Percentiles rank a stretch among this genome's conserved stretches.
phyloP scores from a whole-genome alignment of 208 protist genomes.

The Leishmania arabica region DNA sequence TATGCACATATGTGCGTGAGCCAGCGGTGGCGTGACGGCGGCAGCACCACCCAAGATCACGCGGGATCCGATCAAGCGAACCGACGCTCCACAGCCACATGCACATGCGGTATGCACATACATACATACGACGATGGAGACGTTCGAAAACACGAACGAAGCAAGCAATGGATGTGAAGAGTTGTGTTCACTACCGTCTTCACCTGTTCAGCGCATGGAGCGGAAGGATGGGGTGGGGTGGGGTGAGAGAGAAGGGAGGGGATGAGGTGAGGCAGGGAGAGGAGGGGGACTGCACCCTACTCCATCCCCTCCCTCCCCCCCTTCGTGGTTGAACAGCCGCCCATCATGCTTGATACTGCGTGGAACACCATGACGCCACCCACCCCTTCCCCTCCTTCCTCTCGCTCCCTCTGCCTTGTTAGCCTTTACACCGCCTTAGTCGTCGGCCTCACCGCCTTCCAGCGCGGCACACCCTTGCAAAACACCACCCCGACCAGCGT shows the following conservation, averaged over 20 bases:
- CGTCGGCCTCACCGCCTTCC: constrained; percentile 38
- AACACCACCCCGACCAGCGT: constrained; percentile 69
- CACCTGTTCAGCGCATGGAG: not conserved
- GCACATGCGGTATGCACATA: not conserved
- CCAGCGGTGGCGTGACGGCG: not conserved
- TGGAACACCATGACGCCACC: not conserved
- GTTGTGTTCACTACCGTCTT: not conserved
- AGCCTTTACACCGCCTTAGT: constrained; percentile 15
- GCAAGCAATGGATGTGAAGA: constrained; percentile 14
- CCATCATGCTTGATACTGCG: not conserved
- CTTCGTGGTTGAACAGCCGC: not conserved
- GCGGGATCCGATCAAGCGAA: not conserved
- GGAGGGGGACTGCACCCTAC: not conserved
- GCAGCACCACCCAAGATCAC: not conserved
- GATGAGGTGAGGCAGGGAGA: not conserved
- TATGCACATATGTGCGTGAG: not conserved
- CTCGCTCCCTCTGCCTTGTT: not conserved
- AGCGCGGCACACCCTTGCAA: constrained; percentile 68
- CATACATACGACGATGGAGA: not conserved
- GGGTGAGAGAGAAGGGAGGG: not conserved
- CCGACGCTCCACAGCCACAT: not conserved
- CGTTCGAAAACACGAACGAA: constrained; percentile 13
- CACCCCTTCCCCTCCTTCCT: not conserved
- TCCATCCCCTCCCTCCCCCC: not conserved
- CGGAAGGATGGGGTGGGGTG: not conserved